Evolutionary conservation across 2,329 filamentous ascomycete species (phyloP), one percentile per base, ranked within the genome.

Genomic region (Nemania sp.): DNA sequence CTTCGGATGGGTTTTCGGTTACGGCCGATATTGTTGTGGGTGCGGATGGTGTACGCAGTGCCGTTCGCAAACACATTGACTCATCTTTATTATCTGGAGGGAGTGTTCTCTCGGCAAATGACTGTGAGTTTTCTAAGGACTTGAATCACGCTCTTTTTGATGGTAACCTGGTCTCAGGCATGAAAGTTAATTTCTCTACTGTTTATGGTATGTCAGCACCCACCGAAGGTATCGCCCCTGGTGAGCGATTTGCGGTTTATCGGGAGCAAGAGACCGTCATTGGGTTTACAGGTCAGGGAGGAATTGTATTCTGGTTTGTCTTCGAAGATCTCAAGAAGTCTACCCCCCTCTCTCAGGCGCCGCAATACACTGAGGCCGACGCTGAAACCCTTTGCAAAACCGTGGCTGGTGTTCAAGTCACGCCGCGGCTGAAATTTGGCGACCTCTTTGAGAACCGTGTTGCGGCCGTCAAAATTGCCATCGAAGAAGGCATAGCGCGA

Each of bases 11-110:
- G 22, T 26, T 47, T 8, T 27, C 29, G 20, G 57, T 67, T 41
- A 41, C 27, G 3, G 68, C 63, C 5, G 64, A 72, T 27, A 60
- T 74, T 5, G 57, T 74, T 1, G 53, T 74, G 2, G 72, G 72
- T 6, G 65, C 64, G 5, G 72, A 73, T 22, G 72, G 73, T 1
- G 63, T 66, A 13, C 63, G 66, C 15, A 71, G 73, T 15, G 41
- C 53, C 27, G 63, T 68, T 6, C 58, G 71, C 27, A 55, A 55
- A 24, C 32, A 55, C n/a, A 55, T 55, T 55, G 32, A 55, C 29
- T 55, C 53, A 15, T 41, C 27, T 22, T 29, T 38, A 24, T 29
- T 38, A 24, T 55, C 29, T 24, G 41, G 41, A 45, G 15, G 18
- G 53, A 55, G 53, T 15, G 32, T 22, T 41, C 53, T 55, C 24